Evolutionary conservation across 805 yeast species (phyloP).

Genomic region (Barnettozyma populi): DNA sequence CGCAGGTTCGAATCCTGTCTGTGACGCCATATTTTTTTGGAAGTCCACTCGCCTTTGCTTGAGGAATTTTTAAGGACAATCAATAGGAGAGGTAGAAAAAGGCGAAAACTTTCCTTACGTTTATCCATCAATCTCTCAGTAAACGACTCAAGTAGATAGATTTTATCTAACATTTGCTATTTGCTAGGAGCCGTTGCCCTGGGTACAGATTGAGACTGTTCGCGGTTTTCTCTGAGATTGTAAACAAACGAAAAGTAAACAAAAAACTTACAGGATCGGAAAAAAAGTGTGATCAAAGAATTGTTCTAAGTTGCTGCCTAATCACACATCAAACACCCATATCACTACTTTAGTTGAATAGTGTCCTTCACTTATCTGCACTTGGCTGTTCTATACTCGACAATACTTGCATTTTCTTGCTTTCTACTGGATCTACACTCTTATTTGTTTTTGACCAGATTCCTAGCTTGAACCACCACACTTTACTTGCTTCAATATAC

Average conservation of each 20-base stretch:
- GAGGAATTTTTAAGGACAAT: too few relatives aligned
- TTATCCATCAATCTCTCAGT: too few relatives aligned
- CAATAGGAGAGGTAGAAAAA: too few relatives aligned
- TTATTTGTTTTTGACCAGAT: background rate
- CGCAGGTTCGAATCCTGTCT: slow-evolving; percentile 99
- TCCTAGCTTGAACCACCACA: background rate
- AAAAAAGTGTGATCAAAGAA: background rate
- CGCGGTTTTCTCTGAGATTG: background rate
- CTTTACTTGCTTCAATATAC: background rate
- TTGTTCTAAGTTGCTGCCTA: background rate
- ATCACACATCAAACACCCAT: background rate
- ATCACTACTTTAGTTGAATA: background rate
- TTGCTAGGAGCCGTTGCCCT: background rate
- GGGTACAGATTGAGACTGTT: background rate
- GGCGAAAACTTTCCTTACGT: too few relatives aligned
- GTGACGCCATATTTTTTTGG: slow-evolving; percentile 68
- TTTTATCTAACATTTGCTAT: too few relatives aligned
- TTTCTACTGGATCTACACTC: background rate
- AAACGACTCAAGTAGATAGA: too few relatives aligned
- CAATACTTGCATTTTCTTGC: background rate
- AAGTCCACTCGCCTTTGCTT: too few relatives aligned
- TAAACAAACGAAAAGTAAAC: background rate
- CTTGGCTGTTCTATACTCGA: background rate
- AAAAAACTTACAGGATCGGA: background rate
- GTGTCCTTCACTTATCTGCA: background rate